Evolutionary conservation across 306 rosid genomes (phyloP).

Genomic region (Castanospermum australe): DNA sequence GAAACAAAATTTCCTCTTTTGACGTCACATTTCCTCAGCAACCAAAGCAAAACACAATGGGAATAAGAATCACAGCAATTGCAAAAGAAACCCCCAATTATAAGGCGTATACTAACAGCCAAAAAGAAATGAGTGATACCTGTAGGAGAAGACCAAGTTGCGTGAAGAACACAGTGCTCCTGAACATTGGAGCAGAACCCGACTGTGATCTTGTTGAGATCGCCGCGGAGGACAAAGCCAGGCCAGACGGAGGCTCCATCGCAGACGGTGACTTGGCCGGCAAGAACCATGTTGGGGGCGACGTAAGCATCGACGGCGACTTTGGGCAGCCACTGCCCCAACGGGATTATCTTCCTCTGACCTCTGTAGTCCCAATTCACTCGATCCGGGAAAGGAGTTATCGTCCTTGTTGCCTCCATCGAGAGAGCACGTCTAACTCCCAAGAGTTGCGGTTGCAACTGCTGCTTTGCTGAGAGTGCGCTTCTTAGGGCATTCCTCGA

Average conservation of each 20-base stretch:
- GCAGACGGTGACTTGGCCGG: slow-evolving; percentile 70
- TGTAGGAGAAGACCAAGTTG: slow-evolving; percentile 79
- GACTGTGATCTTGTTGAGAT: slow-evolving; percentile 70
- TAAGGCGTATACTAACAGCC: too few species aligned
- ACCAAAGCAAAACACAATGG: too few species aligned
- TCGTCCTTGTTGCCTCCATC: slow-evolving; percentile 38
- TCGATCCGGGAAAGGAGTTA: slow-evolving; percentile 52
- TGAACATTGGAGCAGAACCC: slow-evolving; percentile 77
- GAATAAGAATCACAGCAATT: too few species aligned
- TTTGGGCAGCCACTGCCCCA: slow-evolving; percentile 77
- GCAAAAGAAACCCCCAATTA: too few species aligned
- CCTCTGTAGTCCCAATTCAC: slow-evolving; percentile 82
- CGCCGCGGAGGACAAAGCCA: slow-evolving; percentile 71
- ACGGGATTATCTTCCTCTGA: slow-evolving; percentile 64
- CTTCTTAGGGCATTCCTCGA: slow-evolving; percentile 47
- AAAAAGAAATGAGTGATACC: too few species aligned
- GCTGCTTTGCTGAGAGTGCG: not conserved
- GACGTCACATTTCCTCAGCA: too few species aligned
- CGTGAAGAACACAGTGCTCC: slow-evolving; percentile 71
- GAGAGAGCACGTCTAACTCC: slow-evolving; percentile 34
- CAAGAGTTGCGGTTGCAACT: slow-evolving; percentile 19
- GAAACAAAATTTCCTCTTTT: too few species aligned
- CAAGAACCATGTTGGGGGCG: slow-evolving; percentile 72
- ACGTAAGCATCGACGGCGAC: slow-evolving; percentile 77
- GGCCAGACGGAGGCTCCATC: slow-evolving; percentile 84